Conservation (phyloP, 106 monocot genomes). For the Allium cepa region DNA sequence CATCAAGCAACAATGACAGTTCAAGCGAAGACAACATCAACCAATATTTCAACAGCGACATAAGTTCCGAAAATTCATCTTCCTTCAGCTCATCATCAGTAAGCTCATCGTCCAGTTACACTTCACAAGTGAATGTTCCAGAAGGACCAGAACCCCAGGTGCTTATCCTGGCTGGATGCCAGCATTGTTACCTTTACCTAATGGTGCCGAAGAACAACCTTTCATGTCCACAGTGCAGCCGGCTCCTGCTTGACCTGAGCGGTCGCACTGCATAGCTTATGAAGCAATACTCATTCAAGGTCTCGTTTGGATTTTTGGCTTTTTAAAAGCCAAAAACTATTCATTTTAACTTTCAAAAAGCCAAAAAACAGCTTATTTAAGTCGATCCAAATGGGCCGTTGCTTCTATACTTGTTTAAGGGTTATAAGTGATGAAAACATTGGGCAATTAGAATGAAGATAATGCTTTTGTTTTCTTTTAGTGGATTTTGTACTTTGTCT, state of each 20-base stretch:
- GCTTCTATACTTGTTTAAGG: background rate
- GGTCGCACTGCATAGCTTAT: background rate
- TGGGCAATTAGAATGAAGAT: too few relatives aligned
- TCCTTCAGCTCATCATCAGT: background rate
- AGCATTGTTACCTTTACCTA: constrained; percentile 80
- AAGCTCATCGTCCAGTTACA: constrained; percentile 18
- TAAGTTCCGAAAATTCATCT: constrained; percentile 15
- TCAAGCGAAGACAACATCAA: background rate
- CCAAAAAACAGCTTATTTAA: background rate
- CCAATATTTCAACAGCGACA: constrained; percentile 7
- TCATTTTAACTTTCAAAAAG: background rate
- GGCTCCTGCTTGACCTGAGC: constrained; percentile 52
- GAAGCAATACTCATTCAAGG: constrained; percentile 10
- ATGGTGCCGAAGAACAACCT: constrained; percentile 64
- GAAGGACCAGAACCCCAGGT: constrained; percentile 20
- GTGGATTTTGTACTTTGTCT: too few relatives aligned
- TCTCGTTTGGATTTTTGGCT: background rate
- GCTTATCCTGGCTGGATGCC: constrained; percentile 73
- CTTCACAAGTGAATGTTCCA: constrained; percentile 18
- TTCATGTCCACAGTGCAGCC: constrained; percentile 69
- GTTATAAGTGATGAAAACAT: too few relatives aligned
- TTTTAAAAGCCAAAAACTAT: background rate
- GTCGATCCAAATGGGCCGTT: background rate
- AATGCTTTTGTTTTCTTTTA: too few relatives aligned
- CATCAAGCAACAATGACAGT: background rate